Conservation (phyloP, 2,329 filamentous ascomycete genomes). For the Pseudogymnoascus sp. region DNA sequence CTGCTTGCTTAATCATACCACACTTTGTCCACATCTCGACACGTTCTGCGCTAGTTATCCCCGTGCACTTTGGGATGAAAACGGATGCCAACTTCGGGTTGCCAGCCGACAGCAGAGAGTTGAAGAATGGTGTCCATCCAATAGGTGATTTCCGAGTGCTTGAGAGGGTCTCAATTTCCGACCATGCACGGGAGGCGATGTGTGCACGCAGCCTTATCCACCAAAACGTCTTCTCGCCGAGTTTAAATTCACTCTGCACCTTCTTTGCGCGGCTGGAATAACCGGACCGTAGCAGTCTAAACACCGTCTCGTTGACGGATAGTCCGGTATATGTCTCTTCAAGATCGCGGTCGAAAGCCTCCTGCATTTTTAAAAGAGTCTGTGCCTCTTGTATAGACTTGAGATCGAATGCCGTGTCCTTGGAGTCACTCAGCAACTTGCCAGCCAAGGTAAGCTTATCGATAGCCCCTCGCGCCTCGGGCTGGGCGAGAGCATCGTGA, state of each 20-base stretch:
- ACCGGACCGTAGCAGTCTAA: constrained; percentile 73
- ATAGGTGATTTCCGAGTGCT: constrained; percentile 79
- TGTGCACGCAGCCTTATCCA: constrained; percentile 81
- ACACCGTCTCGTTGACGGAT: constrained; percentile 85
- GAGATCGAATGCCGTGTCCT: constrained; percentile 68
- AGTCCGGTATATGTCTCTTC: constrained; percentile 70
- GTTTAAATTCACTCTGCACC: constrained; percentile 84
- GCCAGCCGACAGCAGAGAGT: constrained; percentile 77
- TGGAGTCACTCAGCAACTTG: constrained; percentile 75
- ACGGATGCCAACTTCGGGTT: constrained; percentile 76
- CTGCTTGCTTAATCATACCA: constrained; percentile 79
- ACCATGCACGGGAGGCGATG: constrained; percentile 85
- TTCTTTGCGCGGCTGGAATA: constrained; percentile 81
- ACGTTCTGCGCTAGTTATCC: constrained; percentile 49
- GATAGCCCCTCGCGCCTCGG: constrained; percentile 57
- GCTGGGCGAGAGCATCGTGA: constrained; percentile 69
- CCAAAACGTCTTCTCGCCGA: constrained; percentile 82
- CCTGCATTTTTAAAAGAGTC: constrained; percentile 75
- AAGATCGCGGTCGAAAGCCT: constrained; percentile 77
- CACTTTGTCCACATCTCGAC: constrained; percentile 97
- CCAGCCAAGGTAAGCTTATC: constrained; percentile 86
- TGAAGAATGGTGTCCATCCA: constrained; percentile 97
- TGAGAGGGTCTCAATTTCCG: constrained; percentile 78
- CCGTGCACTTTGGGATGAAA: constrained; percentile 83
- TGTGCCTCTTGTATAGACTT: constrained; percentile 71